A percentile compares a stretch with the other conserved stretches of the same genome.
Evolutionary conservation across 345 rosid genomes (phyloP).

Genomic region (Leavenworthia alabamica): DNA sequence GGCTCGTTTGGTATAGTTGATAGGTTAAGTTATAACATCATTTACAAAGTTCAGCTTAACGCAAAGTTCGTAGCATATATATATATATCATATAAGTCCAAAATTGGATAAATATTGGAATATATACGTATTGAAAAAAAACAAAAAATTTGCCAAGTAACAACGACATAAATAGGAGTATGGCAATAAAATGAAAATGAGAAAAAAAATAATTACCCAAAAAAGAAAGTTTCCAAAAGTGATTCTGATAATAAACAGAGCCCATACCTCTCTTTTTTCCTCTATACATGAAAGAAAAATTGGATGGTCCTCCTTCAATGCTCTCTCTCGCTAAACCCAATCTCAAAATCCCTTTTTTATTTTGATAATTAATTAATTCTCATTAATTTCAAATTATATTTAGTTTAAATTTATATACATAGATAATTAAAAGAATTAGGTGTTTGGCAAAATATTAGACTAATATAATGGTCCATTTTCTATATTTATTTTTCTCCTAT

Average conservation of each 20-base stretch:
- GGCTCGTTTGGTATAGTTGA: background rate
- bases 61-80: background rate
- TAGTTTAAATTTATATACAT: slow-evolving; percentile 4
- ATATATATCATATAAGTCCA: background rate
- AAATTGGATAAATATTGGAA: background rate
- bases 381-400: slow-evolving; percentile 10
- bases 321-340: slow-evolving; percentile 25
- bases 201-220: slow-evolving; percentile 7
- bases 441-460: slow-evolving; percentile 33
- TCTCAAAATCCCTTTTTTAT: slow-evolving; percentile 20
- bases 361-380: slow-evolving; percentile 8
- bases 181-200: slow-evolving; percentile 8
- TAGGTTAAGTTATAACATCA: background rate
- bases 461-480: slow-evolving; percentile 37
- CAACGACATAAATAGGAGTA: background rate
- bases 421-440: slow-evolving; percentile 11
- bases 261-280: slow-evolving; percentile 34
- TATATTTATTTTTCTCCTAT: slow-evolving; percentile 21
- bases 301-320: slow-evolving; percentile 37
- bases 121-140: background rate
- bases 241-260: slow-evolving; percentile 29
- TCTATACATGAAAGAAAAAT: slow-evolving; percentile 31
- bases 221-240: slow-evolving; percentile 24
- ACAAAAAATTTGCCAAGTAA: background rate
- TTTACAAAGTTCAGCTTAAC: background rate